Evolutionary conservation across 2,329 filamentous ascomycete genomes (phyloP).

Genomic region (Penicillium paneum): DNA sequence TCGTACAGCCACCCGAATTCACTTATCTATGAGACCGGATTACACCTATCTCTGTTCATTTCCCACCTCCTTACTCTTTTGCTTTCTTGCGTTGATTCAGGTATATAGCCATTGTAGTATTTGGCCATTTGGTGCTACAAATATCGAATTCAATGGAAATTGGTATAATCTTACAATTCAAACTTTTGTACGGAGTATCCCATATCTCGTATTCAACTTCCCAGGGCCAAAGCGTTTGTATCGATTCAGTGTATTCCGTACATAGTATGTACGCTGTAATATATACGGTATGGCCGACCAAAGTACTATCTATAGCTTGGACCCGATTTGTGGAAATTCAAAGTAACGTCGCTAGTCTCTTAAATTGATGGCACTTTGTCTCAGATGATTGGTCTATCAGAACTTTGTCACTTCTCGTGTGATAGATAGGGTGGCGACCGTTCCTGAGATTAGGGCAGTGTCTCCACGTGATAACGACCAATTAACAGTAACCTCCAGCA

Average conservation of each 20-base stretch:
- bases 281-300: background rate
- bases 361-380: background rate
- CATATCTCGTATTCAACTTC: background rate
- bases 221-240: background rate
- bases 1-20: background rate
- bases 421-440: background rate
- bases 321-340: background rate
- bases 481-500: background rate
- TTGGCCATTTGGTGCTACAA: background rate
- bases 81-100: too few species aligned
- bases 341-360: background rate
- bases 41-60: background rate
- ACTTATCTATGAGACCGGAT: background rate
- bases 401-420: background rate
- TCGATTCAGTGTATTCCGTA: background rate
- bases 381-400: constrained; percentile 1
- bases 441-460: constrained; percentile 5
- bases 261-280: background rate
- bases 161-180: too few species aligned
- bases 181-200: background rate
- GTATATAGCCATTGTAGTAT: background rate
- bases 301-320: background rate
- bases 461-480: background rate
- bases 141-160: too few species aligned
- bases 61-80: background rate